phyloP scores from a whole-genome alignment of 2,329 filamentous ascomycete genomes.

The Thyridium curvatum region DNA sequence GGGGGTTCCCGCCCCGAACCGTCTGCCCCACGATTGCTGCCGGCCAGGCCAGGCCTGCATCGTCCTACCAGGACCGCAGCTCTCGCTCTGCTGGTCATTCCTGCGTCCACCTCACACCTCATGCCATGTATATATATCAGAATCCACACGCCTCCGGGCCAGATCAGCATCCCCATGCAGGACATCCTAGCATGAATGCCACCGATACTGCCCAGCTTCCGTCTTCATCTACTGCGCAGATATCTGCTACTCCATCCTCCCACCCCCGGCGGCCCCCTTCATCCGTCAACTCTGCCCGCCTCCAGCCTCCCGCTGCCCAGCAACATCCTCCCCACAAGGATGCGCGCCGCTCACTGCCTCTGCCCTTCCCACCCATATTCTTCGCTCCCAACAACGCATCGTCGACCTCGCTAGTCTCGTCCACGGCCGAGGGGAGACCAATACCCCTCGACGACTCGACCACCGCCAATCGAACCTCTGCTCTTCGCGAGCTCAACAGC shows the following conservation, averaged over 20 bases:
- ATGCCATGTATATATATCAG: constrained; percentile 14
- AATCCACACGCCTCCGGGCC: constrained; percentile 9
- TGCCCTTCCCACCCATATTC: constrained; percentile 41
- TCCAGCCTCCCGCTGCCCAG: background rate
- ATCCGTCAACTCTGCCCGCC: no score
- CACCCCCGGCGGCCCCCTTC: no score
- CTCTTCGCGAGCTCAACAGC: constrained; percentile 52
- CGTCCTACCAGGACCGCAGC: constrained; percentile 2
- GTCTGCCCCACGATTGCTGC: constrained; percentile 1
- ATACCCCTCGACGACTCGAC: constrained; percentile 51
- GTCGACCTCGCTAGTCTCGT: constrained; percentile 46
- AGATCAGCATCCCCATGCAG: constrained; percentile 1
- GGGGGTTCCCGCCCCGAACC: background rate
- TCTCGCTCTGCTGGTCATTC: no score
- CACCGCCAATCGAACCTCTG: constrained; percentile 50
- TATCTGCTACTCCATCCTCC: no score
- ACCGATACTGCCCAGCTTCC: background rate
- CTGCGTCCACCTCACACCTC: background rate
- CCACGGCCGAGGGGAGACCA: constrained; percentile 48
- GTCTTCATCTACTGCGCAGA: background rate
- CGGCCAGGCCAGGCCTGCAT: no score
- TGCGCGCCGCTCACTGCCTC: constrained; percentile 27
- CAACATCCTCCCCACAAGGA: constrained; percentile 13
- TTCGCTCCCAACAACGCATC: constrained; percentile 40
- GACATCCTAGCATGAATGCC: constrained; percentile 3